These are phyloP conservation scores for Raffaelea ambrosiae DNA, from an alignment of 2,329 filamentous ascomycete species.

Conservation along the genomic window DNA sequence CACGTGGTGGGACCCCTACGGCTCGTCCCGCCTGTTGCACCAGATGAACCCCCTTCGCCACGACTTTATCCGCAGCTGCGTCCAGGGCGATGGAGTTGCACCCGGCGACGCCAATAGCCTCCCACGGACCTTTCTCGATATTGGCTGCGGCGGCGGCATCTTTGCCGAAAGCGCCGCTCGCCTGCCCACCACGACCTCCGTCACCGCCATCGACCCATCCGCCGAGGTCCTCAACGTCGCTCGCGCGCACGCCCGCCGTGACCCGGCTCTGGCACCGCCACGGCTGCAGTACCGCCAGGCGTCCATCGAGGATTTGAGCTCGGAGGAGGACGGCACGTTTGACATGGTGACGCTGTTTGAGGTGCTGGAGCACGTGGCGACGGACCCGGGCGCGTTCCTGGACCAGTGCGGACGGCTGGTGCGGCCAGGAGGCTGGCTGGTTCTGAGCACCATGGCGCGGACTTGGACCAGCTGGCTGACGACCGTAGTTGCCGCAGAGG, in stretches of 20 bases:
- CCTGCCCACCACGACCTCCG: conserved; percentile 50
- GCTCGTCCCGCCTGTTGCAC: conserved; percentile 83
- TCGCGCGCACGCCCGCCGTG: conserved; percentile 63
- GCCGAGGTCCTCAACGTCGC: conserved; percentile 68
- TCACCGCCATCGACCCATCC: conserved; percentile 73
- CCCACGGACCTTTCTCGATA: conserved; percentile 68
- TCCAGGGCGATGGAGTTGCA: conserved; percentile 25
- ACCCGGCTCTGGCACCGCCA: conserved; percentile 50
- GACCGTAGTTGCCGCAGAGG: conserved; percentile 87
- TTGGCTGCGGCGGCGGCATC: conserved; percentile 94
- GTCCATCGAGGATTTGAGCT: conserved; percentile 61
- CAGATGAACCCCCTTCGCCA: conserved; percentile 97
- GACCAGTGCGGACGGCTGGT: conserved; percentile 65
- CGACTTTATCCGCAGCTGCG: conserved; percentile 75
- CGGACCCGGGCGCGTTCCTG: conserved; percentile 63
- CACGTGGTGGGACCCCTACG: conserved; percentile 95
- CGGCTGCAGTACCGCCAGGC: conserved; percentile 64
- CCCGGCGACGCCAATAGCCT: not conserved
- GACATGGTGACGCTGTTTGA: conserved; percentile 88
- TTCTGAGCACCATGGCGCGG: conserved; percentile 85
- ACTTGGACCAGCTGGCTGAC: conserved; percentile 86
- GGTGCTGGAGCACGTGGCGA: conserved; percentile 84
- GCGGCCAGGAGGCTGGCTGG: conserved; percentile 83
- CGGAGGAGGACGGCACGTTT: conserved; percentile 8
- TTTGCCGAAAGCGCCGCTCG: conserved; percentile 83